A percentile compares a stretch with the other conserved stretches of the same genome.
Evolutionary conservation across 306 rosid genomes (phyloP).

Genomic region (Ochetophila trinervis): DNA sequence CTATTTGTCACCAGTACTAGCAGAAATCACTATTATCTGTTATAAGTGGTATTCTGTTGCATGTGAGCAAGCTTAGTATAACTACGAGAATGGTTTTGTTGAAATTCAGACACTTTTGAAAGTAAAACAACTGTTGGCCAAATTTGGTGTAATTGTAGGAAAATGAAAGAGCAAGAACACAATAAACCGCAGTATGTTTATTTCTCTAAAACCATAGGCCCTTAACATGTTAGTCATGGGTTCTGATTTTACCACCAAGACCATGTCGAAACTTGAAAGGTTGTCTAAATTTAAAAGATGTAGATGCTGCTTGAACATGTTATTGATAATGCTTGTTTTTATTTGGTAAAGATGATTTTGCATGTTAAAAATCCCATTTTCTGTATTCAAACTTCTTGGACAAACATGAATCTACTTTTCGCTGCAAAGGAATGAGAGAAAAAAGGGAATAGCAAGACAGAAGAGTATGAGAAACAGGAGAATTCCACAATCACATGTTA

Average conservation of each 20-base stretch:
- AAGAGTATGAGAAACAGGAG: too few relatives aligned
- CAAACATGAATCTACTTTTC: neutral
- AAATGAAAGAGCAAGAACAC: neutral
- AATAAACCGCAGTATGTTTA: neutral
- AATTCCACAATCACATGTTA: neutral
- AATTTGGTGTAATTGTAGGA: neutral
- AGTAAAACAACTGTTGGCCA: neutral
- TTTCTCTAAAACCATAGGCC: neutral
- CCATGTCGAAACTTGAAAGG: neutral
- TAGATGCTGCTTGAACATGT: neutral
- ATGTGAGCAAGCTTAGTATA: too few relatives aligned
- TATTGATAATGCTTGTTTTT: too few relatives aligned
- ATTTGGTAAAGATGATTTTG: too few relatives aligned
- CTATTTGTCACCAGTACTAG: too few relatives aligned
- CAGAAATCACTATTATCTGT: too few relatives aligned
- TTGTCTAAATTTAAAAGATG: neutral
- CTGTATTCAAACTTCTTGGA: neutral
- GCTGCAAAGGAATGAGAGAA: neutral
- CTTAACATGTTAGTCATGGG: neutral
- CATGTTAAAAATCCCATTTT: neutral
- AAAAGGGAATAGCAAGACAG: neutral
- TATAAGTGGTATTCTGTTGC: neutral
- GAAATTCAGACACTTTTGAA: neutral
- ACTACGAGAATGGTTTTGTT: neutral
- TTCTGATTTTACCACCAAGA: neutral